These are phyloP conservation scores for Miscanthus lutarioriparius DNA, from an alignment of 176 grass and related monocot genomes.

Conservation along the genomic window DNA sequence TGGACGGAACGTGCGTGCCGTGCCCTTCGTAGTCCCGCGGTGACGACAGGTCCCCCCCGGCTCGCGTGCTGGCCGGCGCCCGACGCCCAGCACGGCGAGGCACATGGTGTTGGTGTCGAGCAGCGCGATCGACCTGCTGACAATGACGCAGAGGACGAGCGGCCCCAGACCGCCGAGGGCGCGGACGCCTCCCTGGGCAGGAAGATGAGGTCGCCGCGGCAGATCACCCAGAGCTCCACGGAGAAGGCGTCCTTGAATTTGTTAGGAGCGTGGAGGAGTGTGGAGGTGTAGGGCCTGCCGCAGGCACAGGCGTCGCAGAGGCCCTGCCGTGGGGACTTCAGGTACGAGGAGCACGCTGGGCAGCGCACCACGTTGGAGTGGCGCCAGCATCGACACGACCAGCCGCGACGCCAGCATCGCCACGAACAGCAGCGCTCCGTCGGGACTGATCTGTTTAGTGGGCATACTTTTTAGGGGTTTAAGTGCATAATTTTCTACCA, in stretches of 20 bases:
- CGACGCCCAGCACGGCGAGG: slow-evolving; percentile 34
- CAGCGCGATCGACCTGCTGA: slow-evolving; percentile 43
- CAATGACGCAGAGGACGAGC: slow-evolving; percentile 61
- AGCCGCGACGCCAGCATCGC: no score
- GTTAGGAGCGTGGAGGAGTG: slow-evolving; percentile 67
- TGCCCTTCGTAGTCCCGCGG: no score
- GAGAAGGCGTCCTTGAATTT: slow-evolving; percentile 49
- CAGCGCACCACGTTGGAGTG: slow-evolving; percentile 47
- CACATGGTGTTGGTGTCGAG: slow-evolving; percentile 56
- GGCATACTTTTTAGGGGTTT: no score
- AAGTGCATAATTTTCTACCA: no score
- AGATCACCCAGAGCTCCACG: slow-evolving; percentile 61
- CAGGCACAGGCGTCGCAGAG: slow-evolving; percentile 39
- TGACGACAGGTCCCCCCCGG: no score
- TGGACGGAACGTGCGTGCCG: no score
- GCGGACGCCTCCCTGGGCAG: slow-evolving; percentile 48
- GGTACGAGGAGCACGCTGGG: slow-evolving; percentile 50
- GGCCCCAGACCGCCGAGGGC: slow-evolving; percentile 58
- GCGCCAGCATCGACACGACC: background rate
- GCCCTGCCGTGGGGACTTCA: slow-evolving; percentile 44
- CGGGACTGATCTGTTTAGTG: no score
- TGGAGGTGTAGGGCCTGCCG: slow-evolving; percentile 49
- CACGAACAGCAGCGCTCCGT: no score
- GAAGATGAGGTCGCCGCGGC: slow-evolving; percentile 66
- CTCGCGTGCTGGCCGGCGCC: no score